phyloP scores from a whole-genome alignment of 805 yeast genomes.

The Candida krabiensis region DNA sequence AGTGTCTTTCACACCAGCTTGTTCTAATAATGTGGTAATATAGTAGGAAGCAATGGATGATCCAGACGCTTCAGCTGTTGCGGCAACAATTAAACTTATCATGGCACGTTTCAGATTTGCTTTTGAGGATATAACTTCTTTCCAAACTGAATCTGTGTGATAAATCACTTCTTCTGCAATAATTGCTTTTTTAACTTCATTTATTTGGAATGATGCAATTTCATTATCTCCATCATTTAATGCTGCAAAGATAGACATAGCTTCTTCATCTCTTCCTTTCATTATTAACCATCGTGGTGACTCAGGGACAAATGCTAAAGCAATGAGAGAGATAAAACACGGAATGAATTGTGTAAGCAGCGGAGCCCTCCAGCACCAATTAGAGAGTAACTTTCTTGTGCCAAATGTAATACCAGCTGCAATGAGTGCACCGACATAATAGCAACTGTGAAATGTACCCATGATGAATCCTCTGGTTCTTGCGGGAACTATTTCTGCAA shows the following conservation, averaged over 20 bases:
- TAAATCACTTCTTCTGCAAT: conserved; percentile 7
- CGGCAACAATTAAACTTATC: conserved; percentile 18
- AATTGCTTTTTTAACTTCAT: conserved; percentile 28
- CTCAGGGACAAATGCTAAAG: conserved; percentile 35
- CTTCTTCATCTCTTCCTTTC: conserved; percentile 33
- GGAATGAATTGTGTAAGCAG: conserved; percentile 39
- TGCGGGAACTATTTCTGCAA: conserved; percentile 49
- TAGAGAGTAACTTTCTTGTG: conserved; percentile 37
- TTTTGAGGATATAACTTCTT: conserved; percentile 36
- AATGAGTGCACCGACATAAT: conserved; percentile 43
- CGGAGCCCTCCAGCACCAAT: conserved; percentile 54
- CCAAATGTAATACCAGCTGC: conserved; percentile 47
- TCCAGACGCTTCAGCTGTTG: conserved; percentile 42
- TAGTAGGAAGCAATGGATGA: conserved; percentile 49
- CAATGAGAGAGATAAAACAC: conserved; percentile 3
- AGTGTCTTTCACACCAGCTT: conserved; percentile 20
- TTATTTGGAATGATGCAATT: conserved; percentile 31
- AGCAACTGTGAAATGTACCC: conserved; percentile 46
- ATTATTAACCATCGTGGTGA: conserved; percentile 39
- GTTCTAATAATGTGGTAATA: conserved; percentile 33
- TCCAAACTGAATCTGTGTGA: conserved; percentile 29
- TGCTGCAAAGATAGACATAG: conserved; percentile 30
- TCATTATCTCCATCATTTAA: conserved; percentile 34
- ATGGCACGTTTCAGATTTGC: conserved; percentile 27
- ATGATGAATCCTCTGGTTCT: conserved; percentile 38